Conservation (phyloP, 1,284 basidiomycete species). For the Marasmius oreades region DNA sequence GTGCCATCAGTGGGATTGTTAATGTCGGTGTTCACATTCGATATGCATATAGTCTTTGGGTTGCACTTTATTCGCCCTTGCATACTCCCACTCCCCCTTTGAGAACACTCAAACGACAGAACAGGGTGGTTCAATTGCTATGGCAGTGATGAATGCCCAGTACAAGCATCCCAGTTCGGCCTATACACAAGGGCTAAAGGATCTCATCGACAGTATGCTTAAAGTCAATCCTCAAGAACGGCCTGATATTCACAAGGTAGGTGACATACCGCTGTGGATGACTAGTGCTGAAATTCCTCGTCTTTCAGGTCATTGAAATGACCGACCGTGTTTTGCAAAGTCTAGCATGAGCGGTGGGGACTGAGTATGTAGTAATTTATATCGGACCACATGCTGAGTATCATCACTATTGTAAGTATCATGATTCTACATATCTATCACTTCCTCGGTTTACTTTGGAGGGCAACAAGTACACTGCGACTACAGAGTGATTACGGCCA, state of each 20-base stretch:
- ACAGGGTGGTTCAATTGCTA: constrained; percentile 89
- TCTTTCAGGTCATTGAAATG: constrained; percentile 63
- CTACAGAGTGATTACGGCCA: no score
- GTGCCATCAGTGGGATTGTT: constrained; percentile 79
- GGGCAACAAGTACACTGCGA: no score
- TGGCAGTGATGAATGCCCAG: constrained; percentile 90
- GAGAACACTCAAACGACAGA: constrained; percentile 85
- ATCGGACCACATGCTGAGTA: constrained; percentile 18
- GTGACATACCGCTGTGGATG: constrained; percentile 13
- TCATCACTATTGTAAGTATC: background rate
- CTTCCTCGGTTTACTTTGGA: background rate
- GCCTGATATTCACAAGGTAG: constrained; percentile 81
- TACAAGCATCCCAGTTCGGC: constrained; percentile 82
- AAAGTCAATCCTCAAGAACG: constrained; percentile 77
- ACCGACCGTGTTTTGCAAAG: constrained; percentile 64
- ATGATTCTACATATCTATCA: background rate
- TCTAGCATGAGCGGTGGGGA: constrained; percentile 35
- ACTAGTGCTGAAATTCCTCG: constrained; percentile 1
- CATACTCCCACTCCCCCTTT: constrained; percentile 91
- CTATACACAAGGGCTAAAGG: constrained; percentile 78
- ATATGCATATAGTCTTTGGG: constrained; percentile 69
- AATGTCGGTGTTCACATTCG: constrained; percentile 31
- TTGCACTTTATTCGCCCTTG: constrained; percentile 87
- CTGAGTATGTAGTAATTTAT: constrained; percentile 21
- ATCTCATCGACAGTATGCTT: constrained; percentile 82